Percentiles rank a stretch among this genome's conserved stretches.
Conservation (phyloP, 2,329 filamentous ascomycete species). For the Xylariales sp. region DNA sequence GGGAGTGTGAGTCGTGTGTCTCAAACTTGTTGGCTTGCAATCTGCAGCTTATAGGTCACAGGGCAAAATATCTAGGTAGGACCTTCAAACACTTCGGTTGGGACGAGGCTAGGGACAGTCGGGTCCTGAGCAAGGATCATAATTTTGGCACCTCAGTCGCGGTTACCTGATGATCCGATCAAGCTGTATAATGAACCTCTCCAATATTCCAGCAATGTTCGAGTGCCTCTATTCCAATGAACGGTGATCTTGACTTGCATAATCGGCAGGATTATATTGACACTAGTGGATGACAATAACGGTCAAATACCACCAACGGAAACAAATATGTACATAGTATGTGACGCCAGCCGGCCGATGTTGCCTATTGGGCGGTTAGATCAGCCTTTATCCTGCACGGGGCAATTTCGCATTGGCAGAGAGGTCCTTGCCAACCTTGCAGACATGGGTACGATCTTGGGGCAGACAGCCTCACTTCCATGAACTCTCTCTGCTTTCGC, state of each 20-base stretch:
- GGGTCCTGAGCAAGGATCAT: too few relatives aligned
- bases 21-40: too few relatives aligned
- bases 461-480: conserved; percentile 9
- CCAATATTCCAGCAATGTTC: neutral
- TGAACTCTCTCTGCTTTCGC: conserved; percentile 17
- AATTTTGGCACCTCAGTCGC: too few relatives aligned
- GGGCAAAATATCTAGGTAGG: too few relatives aligned
- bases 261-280: neutral
- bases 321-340: neutral
- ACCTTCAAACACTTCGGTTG: too few relatives aligned
- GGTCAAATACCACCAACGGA: neutral
- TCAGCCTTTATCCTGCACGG: conserved; percentile 11
- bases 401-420: conserved; percentile 11
- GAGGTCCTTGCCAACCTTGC: conserved; percentile 1
- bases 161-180: too few relatives aligned
- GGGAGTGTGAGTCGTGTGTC: too few relatives aligned
- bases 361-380: conserved; percentile 15
- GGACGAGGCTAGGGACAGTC: too few relatives aligned
- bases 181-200: too few relatives aligned
- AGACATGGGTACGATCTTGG: neutral
- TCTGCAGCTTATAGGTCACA: too few relatives aligned
- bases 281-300: neutral
- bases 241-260: conserved; percentile 1
- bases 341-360: conserved; percentile 8
- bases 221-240: neutral